Percentiles rank a stretch among this genome's conserved stretches.
Conservation (phyloP, 2,329 filamentous ascomycete species). For the Metarhizium brunneum region DNA sequence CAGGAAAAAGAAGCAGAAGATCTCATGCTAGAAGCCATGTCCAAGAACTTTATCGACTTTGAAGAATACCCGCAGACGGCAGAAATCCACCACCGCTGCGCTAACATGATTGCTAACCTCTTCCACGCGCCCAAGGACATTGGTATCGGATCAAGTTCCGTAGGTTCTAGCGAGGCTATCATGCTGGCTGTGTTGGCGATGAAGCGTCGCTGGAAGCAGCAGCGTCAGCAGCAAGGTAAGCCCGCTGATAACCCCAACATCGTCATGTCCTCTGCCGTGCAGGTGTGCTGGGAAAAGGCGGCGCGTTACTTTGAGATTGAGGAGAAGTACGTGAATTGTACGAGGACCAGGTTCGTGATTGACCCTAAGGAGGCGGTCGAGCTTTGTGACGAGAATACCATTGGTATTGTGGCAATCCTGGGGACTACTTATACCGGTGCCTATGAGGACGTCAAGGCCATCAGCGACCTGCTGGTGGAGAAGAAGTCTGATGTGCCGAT, state of each 20-base stretch:
- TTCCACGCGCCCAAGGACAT: constrained; percentile 70
- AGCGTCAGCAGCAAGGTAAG: constrained; percentile 74
- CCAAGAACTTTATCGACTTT: constrained; percentile 93
- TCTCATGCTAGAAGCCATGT: constrained; percentile 78
- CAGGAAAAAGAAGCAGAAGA: constrained; percentile 94
- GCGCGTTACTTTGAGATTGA: constrained; percentile 87
- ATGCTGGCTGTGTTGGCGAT: constrained; percentile 34
- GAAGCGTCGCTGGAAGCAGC: constrained; percentile 70
- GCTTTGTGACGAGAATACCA: constrained; percentile 45
- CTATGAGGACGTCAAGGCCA: constrained; percentile 86
- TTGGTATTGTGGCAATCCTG: constrained; percentile 86
- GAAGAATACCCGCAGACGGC: constrained; percentile 75
- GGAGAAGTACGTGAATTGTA: constrained; percentile 68
- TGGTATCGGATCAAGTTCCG: no score
- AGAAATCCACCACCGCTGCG: constrained; percentile 86
- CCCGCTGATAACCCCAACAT: constrained; percentile 76
- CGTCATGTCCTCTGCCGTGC: constrained; percentile 90
- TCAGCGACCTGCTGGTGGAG: constrained; percentile 79
- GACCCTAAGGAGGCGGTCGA: constrained; percentile 51
- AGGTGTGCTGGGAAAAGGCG: constrained; percentile 96
- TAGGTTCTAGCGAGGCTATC: no score
- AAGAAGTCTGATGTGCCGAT: constrained; percentile 72
- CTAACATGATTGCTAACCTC: constrained; percentile 80
- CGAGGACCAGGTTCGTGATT: constrained; percentile 51
- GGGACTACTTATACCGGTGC: constrained; percentile 93